phyloP scores from a whole-genome alignment of 371 early-diverging fungal species.

The Mucor lusitanicus region DNA sequence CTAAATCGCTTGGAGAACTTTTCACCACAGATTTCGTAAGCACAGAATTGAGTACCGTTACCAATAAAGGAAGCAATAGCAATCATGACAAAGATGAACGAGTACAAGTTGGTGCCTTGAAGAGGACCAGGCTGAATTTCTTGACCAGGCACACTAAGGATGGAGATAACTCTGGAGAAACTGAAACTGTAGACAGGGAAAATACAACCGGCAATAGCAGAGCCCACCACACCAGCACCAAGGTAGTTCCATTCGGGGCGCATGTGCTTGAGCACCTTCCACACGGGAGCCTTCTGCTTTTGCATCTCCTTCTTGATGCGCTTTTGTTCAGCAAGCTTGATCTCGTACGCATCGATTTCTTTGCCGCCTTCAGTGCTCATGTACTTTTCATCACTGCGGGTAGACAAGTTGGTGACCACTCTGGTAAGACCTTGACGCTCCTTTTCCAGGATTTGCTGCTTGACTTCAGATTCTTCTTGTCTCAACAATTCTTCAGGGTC shows the following conservation, averaged over 20 bases:
- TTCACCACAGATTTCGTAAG: constrained; percentile 55
- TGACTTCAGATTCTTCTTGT: constrained; percentile 21
- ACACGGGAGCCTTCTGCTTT: constrained; percentile 8
- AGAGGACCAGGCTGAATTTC: constrained; percentile 42
- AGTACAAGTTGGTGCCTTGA: constrained; percentile 66
- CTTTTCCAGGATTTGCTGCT: constrained; percentile 19
- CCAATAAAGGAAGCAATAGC: constrained; percentile 52
- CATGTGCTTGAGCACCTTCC: constrained; percentile 17
- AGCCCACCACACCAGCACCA: constrained; percentile 37
- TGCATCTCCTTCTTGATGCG: constrained; percentile 39
- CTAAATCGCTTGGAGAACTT: constrained; percentile 61
- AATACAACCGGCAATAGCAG: constrained; percentile 58
- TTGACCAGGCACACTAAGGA: constrained; percentile 4
- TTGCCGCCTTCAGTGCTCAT: background rate
- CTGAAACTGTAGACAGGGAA: constrained; percentile 31
- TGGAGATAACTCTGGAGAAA: constrained; percentile 11
- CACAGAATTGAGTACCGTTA: constrained; percentile 24
- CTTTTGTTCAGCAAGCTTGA: constrained; percentile 42
- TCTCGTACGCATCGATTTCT: constrained; percentile 36
- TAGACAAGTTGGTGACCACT: background rate
- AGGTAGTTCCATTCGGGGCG: constrained; percentile 39
- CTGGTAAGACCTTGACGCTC: background rate
- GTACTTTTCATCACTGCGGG: background rate
- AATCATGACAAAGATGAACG: constrained; percentile 69
- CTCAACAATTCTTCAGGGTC: constrained; percentile 4